Conservation (phyloP, 1,139 yeast genomes). For the Candida labiduridarum region DNA sequence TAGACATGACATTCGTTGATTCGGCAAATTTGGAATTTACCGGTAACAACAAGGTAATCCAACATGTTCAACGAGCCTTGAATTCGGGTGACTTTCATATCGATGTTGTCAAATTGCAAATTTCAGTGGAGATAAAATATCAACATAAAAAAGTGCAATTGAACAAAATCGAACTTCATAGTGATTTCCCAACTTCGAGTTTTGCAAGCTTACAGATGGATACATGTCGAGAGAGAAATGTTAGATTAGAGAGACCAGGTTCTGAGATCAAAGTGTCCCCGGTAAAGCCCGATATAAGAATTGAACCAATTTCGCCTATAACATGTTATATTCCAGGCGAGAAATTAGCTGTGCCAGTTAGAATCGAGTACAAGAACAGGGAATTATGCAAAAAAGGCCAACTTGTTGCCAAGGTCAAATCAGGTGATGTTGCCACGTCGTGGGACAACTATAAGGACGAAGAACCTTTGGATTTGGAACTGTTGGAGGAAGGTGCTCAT, state of each 20-base stretch:
- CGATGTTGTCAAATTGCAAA: constrained; percentile 19
- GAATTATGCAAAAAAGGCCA: constrained; percentile 9
- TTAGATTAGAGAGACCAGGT: constrained; percentile 10
- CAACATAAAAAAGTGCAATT: constrained; percentile 10
- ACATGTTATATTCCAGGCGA: constrained; percentile 25
- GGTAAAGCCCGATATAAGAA: constrained; percentile 23
- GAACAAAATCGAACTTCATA: constrained; percentile 18
- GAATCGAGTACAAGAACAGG: constrained; percentile 20
- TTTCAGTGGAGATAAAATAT: constrained; percentile 10
- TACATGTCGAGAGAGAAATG: constrained; percentile 3
- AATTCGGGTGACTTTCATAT: constrained; percentile 28
- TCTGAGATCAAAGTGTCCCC: constrained; percentile 22
- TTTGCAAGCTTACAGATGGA: constrained; percentile 7
- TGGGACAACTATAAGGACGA: constrained; percentile 49
- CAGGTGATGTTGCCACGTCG: constrained; percentile 24
- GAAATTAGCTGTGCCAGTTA: constrained; percentile 24
- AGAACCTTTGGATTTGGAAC: constrained; percentile 32
- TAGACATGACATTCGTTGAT: constrained; percentile 15
- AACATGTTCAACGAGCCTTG: constrained; percentile 25
- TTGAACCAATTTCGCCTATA: constrained; percentile 10
- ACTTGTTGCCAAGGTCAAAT: constrained; percentile 12
- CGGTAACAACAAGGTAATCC: constrained; percentile 20
- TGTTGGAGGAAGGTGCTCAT: constrained; percentile 10
- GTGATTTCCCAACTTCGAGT: constrained; percentile 5
- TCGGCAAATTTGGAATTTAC: constrained; percentile 12